These are phyloP conservation scores for Colletotrichum plurivorum DNA, from an alignment of 2,329 filamentous ascomycete species.

Conservation along the genomic window DNA sequence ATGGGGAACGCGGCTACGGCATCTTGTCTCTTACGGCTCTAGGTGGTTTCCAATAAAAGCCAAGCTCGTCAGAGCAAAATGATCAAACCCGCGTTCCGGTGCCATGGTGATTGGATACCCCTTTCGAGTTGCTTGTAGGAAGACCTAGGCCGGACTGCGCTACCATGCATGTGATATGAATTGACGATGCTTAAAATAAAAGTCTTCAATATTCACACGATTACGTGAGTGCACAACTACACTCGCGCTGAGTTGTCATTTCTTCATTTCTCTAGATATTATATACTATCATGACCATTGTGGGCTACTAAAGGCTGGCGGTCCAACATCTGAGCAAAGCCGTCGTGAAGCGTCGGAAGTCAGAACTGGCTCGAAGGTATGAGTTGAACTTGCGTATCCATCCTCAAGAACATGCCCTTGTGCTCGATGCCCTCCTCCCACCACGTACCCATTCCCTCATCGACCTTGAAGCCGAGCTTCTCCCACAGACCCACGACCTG, in stretches of 20 bases:
- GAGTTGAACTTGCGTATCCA: slow-evolving; percentile 50
- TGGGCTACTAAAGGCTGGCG: not conserved
- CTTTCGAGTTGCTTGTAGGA: not conserved
- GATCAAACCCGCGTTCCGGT: slow-evolving; percentile 43
- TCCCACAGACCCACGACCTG: slow-evolving; percentile 75
- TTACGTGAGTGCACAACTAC: too few species aligned
- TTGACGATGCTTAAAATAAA: not conserved
- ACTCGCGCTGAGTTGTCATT: too few species aligned
- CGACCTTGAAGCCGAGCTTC: slow-evolving; percentile 79
- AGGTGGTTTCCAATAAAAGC: slow-evolving; percentile 56
- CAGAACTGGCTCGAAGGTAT: slow-evolving; percentile 12
- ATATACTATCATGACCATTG: not conserved
- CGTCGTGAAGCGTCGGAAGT: slow-evolving; percentile 8
- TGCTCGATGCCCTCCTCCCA: slow-evolving; percentile 87
- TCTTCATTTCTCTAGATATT: not conserved
- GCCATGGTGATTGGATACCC: slow-evolving; percentile 30
- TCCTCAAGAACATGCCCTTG: slow-evolving; percentile 81
- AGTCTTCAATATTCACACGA: not conserved
- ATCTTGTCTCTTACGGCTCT: slow-evolving; percentile 44
- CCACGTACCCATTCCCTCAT: slow-evolving; percentile 83
- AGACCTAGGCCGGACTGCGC: not conserved
- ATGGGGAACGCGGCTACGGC: slow-evolving; percentile 60
- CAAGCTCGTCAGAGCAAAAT: slow-evolving; percentile 57
- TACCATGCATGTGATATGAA: slow-evolving; percentile 22
- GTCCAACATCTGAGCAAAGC: not conserved